A percentile compares a stretch with the other conserved stretches of the same genome.
Evolutionary conservation across 169 alveolate species (phyloP).

Genomic region (Neospora caninum): DNA sequence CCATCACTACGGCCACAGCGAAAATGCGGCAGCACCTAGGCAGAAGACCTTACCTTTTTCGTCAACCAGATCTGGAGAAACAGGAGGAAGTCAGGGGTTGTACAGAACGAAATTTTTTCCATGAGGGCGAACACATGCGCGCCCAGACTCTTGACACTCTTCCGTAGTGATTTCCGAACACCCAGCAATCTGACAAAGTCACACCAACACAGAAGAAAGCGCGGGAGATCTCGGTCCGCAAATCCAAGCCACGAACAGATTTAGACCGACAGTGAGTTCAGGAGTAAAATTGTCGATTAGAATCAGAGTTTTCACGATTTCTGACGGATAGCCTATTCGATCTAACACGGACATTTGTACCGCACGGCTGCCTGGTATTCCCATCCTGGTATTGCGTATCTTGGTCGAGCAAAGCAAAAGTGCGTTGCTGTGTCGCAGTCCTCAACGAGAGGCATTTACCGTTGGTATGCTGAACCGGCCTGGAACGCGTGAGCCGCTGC

Average conservation of each 20-base stretch:
- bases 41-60: conserved; percentile 1
- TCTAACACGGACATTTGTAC: no score
- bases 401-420: no score
- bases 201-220: background rate
- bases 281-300: no score
- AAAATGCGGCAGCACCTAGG: no score
- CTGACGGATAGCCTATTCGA: no score
- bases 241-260: no score
- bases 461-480: conserved; percentile 20
- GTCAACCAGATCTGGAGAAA: conserved; percentile 34
- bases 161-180: background rate
- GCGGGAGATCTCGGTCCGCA: background rate
- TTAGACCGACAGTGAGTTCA: no score
- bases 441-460: background rate
- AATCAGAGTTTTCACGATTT: no score
- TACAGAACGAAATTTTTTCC: conserved; percentile 16
- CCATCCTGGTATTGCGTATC: no score
- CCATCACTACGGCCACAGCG: no score
- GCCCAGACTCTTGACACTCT: conserved; percentile 14
- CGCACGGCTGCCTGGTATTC: no score
- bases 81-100: conserved; percentile 28
- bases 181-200: background rate
- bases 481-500: background rate
- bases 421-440: no score
- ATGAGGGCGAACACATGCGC: conserved; percentile 25